These are phyloP conservation scores for Sclerotiophoma versabilis DNA, from an alignment of 2,329 filamentous ascomycete genomes.

Conservation along the genomic window DNA sequence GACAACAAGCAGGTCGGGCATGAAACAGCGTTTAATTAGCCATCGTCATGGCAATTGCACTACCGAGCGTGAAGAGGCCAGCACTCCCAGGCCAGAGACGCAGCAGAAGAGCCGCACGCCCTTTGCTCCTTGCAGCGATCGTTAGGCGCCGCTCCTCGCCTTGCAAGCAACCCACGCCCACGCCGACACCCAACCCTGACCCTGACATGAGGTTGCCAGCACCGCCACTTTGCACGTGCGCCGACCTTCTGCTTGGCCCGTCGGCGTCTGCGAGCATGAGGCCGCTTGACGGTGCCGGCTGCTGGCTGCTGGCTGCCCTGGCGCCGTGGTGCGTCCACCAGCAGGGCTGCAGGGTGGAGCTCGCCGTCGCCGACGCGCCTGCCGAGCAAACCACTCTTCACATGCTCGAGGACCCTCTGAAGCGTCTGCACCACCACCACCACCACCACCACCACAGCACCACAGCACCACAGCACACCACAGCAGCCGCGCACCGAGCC, in stretches of 20 bases:
- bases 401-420: constrained; percentile 6
- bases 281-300: neutral
- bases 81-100: neutral
- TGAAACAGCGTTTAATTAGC: constrained; percentile 22
- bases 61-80: neutral
- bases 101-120: constrained; percentile 6
- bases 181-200: constrained; percentile 4
- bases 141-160: constrained; percentile 10
- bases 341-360: constrained; percentile 2
- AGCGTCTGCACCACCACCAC: too few species aligned
- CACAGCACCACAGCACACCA: neutral
- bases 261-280: neutral
- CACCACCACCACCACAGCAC: too few species aligned
- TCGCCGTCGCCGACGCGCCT: constrained; percentile 4
- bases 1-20: constrained; percentile 12
- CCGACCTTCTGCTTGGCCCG: too few species aligned
- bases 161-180: constrained; percentile 11
- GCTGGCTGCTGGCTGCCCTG: neutral
- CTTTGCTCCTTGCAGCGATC: constrained; percentile 17
- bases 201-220: neutral
- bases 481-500: neutral
- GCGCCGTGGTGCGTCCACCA: neutral
- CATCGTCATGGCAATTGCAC: constrained; percentile 19
- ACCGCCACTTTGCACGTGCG: constrained; percentile 14
- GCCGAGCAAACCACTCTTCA: constrained; percentile 13